phyloP scores from a whole-genome alignment of 1,284 basidiomycete genomes.

The Heterobasidion irregulare region DNA sequence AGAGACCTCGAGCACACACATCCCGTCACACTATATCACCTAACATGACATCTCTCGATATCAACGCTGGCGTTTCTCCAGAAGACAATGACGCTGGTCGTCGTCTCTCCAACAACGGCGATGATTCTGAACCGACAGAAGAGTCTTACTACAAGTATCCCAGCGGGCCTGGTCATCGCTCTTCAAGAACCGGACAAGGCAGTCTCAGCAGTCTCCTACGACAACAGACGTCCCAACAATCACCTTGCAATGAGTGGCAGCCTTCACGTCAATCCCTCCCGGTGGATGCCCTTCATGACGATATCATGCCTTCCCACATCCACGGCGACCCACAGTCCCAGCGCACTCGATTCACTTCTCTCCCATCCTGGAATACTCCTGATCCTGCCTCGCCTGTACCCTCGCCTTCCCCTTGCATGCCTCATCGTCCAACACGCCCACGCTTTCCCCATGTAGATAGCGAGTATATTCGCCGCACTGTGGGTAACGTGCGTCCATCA shows the following conservation, averaged over 20 bases:
- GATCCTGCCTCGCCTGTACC: not conserved
- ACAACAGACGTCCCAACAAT: not conserved
- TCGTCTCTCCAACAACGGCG: not conserved
- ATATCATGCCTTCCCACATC: not conserved
- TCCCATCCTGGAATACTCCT: not conserved
- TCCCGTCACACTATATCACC: too few species aligned
- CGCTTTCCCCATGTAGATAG: not conserved
- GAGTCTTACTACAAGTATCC: not conserved
- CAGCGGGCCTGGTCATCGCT: not conserved
- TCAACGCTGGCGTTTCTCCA: not conserved
- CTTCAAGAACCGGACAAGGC: not conserved
- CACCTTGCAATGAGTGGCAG: not conserved
- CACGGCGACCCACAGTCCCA: not conserved
- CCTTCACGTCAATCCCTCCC: not conserved
- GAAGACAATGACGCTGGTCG: not conserved
- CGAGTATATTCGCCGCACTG: not conserved
- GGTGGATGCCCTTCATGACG: not conserved
- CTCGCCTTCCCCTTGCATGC: not conserved
- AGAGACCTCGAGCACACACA: too few species aligned
- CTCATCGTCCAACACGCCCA: not conserved
- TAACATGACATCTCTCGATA: not conserved
- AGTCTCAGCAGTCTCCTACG: not conserved
- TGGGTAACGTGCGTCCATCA: not conserved
- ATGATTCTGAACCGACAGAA: not conserved
- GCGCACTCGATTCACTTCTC: not conserved